Conservation (phyloP, 352 stramenopile species). For the Phytophthora litchii region DNA sequence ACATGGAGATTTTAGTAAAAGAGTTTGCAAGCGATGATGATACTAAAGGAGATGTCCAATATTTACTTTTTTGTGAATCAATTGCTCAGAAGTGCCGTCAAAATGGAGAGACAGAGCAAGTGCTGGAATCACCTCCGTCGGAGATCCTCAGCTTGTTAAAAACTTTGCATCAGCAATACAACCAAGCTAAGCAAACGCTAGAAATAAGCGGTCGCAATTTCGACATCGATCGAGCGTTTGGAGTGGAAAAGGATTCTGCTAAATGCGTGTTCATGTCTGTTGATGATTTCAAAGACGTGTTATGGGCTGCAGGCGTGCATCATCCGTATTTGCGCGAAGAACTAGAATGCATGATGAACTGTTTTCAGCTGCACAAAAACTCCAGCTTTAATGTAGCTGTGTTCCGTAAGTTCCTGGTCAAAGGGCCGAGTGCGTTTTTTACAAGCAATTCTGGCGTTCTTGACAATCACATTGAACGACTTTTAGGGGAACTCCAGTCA, state of each 20-base stretch:
- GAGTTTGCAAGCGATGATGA: constrained; percentile 48
- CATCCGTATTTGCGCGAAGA: constrained; percentile 78
- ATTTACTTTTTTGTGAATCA: constrained; percentile 63
- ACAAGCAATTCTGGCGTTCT: constrained; percentile 42
- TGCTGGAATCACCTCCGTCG: constrained; percentile 33
- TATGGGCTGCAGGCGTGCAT: constrained; percentile 65
- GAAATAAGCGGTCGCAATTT: constrained; percentile 39
- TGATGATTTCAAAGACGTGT: constrained; percentile 74
- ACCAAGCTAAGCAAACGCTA: constrained; percentile 28
- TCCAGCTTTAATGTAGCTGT: constrained; percentile 55
- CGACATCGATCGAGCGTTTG: constrained; percentile 55
- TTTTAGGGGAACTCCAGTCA: constrained; percentile 61
- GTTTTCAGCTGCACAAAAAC: constrained; percentile 49
- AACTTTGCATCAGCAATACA: constrained; percentile 49
- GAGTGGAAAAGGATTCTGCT: constrained; percentile 42
- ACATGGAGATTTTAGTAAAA: constrained; percentile 50
- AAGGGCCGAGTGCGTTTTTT: constrained; percentile 57
- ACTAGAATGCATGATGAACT: constrained; percentile 59
- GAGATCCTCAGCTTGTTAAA: constrained; percentile 63
- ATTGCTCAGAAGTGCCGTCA: constrained; percentile 55
- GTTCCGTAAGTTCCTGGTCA: constrained; percentile 63
- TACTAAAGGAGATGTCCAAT: constrained; percentile 42
- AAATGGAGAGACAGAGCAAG: constrained; percentile 27
- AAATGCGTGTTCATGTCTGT: constrained; percentile 48
- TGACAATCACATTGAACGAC: constrained; percentile 58